These are phyloP conservation scores for Nicotiana tomentosiformis DNA, from an alignment of 257 asterid species.

Conservation along the genomic window DNA sequence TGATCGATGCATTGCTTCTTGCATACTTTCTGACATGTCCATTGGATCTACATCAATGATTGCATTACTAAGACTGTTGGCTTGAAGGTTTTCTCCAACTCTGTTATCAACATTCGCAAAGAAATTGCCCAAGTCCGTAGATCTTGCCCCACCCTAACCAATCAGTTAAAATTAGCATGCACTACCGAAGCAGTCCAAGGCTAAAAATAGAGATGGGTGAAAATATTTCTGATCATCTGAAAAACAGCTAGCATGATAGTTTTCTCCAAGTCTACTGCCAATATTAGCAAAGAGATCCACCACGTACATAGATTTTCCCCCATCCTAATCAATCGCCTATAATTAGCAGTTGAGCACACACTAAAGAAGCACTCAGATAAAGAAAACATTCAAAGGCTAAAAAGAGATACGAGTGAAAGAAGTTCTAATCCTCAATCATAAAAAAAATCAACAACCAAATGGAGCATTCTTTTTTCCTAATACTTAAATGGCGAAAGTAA, in stretches of 20 bases:
- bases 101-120: constrained; percentile 60
- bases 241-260: constrained; percentile 30
- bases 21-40: constrained; percentile 99
- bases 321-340: constrained; percentile 48
- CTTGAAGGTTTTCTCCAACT: constrained; percentile 41
- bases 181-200: constrained; percentile 12
- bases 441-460: not conserved
- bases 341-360: constrained; percentile 3
- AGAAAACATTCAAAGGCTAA: not conserved
- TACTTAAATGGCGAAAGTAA: not conserved
- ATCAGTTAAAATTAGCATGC: constrained; percentile 26
- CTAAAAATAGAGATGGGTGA: constrained; percentile 1
- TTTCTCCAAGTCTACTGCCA: constrained; percentile 54
- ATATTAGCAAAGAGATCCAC: constrained; percentile 61
- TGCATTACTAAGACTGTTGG: constrained; percentile 41
- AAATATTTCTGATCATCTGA: not conserved
- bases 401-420: not conserved
- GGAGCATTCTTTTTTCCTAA: not conserved
- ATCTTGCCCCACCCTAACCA: constrained; percentile 61
- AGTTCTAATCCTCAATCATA: not conserved
- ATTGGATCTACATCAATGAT: constrained; percentile 68
- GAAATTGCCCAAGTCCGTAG: constrained; percentile 68
- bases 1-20: constrained; percentile 97
- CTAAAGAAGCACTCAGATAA: not conserved
- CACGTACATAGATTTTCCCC: constrained; percentile 57